These are phyloP conservation scores for Aureobasidium pullulans DNA, from an alignment of 2,329 filamentous ascomycete genomes.

Conservation along the genomic window DNA sequence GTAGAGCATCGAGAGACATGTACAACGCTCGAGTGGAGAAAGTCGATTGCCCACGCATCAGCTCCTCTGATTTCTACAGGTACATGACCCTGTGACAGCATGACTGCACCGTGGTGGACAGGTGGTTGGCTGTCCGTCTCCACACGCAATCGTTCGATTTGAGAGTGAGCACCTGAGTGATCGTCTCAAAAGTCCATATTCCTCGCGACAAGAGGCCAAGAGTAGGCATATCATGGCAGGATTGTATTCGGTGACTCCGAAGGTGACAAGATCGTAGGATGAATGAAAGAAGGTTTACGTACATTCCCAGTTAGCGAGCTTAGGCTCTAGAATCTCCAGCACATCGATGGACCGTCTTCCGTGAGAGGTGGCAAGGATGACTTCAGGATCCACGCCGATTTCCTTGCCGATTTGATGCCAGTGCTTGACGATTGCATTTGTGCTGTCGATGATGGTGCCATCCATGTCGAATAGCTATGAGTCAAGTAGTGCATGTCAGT, in stretches of 20 bases:
- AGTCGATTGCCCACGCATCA: neutral
- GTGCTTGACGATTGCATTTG: slow-evolving; percentile 66
- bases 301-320: slow-evolving; percentile 92
- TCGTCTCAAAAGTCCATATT: neutral
- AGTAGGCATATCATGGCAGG: neutral
- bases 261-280: neutral
- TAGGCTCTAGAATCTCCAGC: slow-evolving; percentile 68
- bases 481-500: neutral
- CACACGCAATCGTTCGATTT: neutral
- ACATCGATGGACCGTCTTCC: slow-evolving; percentile 84
- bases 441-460: slow-evolving; percentile 78
- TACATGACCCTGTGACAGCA: neutral
- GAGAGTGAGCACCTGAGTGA: slow-evolving; percentile 9
- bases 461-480: slow-evolving; percentile 64
- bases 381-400: slow-evolving; percentile 73
- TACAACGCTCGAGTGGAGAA: slow-evolving; percentile 6
- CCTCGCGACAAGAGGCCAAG: neutral
- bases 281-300: slow-evolving; percentile 34
- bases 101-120: neutral
- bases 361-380: slow-evolving; percentile 85
- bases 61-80: neutral
- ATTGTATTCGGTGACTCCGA: neutral
- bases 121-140: neutral
- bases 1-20: slow-evolving; percentile 7
- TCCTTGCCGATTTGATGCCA: slow-evolving; percentile 73